Evolutionary conservation across 2,329 filamentous ascomycete genomes (phyloP).

Genomic region (Fusarium anthophilum): DNA sequence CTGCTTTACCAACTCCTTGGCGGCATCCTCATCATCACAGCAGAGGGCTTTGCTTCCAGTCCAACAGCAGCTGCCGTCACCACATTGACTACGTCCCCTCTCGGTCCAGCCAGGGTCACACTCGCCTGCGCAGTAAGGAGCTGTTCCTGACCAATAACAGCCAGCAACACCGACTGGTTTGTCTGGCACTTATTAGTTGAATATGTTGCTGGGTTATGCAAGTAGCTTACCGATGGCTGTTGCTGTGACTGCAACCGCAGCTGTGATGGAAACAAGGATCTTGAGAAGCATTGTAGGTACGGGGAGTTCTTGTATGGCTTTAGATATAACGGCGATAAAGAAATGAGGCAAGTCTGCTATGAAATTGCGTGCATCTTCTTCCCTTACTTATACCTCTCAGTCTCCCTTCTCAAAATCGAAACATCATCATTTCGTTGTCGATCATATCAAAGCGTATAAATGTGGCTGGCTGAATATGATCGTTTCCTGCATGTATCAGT

Average conservation of each 20-base stretch:
- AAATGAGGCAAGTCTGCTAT: too few relatives aligned
- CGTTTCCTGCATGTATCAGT: background rate
- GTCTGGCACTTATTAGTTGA: background rate
- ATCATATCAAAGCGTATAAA: background rate
- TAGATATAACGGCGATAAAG: background rate
- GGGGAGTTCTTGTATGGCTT: background rate
- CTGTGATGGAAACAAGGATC: background rate
- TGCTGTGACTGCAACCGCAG: background rate
- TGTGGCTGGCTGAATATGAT: background rate
- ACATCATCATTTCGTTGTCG: background rate
- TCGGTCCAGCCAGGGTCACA: accelerated
- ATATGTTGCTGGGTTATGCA: accelerated
- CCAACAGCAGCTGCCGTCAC: background rate
- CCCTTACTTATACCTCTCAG: background rate
- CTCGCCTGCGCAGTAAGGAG: background rate
- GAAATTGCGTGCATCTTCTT: background rate
- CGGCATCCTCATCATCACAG: background rate
- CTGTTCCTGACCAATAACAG: background rate
- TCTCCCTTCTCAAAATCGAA: background rate
- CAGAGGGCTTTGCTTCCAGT: background rate
- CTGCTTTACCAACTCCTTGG: background rate
- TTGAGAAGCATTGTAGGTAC: background rate
- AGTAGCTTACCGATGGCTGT: background rate
- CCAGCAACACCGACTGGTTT: background rate
- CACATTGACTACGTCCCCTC: background rate